Evolutionary conservation across 2,329 filamentous ascomycete genomes (phyloP).

Genomic region (Nemania sp.): DNA sequence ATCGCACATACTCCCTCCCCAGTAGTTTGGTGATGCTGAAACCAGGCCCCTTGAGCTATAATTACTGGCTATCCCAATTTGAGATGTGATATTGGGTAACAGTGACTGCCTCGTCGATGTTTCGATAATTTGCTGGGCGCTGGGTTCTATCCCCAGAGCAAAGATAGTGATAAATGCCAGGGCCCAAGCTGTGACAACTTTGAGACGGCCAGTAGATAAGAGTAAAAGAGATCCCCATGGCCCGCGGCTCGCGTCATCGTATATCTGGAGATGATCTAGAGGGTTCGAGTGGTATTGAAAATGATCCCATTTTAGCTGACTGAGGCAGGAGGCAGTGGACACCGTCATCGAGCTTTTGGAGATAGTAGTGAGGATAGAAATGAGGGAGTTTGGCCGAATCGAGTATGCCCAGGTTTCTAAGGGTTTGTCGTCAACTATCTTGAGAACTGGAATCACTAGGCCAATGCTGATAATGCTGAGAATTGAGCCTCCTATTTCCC

Average conservation of each 20-base stretch:
- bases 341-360: slow-evolving; percentile 40
- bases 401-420: slow-evolving; percentile 11
- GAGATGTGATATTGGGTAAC: not conserved
- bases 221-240: slow-evolving; percentile 32
- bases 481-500: slow-evolving; percentile 14
- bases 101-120: not conserved
- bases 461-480: slow-evolving; percentile 6
- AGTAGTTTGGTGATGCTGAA: no score
- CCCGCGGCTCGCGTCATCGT: slow-evolving; percentile 39
- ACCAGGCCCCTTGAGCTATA: slow-evolving; percentile 11
- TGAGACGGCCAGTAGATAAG: not conserved
- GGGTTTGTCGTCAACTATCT: not conserved
- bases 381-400: slow-evolving; percentile 41
- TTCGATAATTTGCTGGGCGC: slow-evolving; percentile 24
- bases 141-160: slow-evolving; percentile 25
- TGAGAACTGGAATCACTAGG: not conserved
- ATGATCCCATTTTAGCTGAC: slow-evolving; percentile 45
- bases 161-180: slow-evolving; percentile 19
- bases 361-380: slow-evolving; percentile 42
- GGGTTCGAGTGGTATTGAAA: slow-evolving; percentile 28
- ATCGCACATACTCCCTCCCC: no score
- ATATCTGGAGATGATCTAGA: slow-evolving; percentile 36
- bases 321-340: slow-evolving; percentile 38
- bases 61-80: not conserved
- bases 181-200: not conserved